Base-by-base conservation (phyloP, 331 rosid genomes). In the Telfairia occidentalis region DNA sequence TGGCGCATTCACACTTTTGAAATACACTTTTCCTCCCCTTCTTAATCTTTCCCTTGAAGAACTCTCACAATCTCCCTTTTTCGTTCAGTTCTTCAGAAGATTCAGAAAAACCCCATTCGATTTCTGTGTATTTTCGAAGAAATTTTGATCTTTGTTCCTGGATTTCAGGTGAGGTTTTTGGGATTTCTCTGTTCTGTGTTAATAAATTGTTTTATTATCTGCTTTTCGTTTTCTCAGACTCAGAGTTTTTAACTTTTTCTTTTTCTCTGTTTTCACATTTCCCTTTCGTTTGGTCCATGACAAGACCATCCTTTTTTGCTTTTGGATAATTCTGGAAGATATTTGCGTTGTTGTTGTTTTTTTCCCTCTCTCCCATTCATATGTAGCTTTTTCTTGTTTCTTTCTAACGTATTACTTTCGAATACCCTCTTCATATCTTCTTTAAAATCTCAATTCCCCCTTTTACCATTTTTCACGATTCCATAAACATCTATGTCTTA, bases 1-100 rank as follows among this genome's bases (percentile, higher is more conserved):
- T 71, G 75, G 75, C 1, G 59, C 58, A 16, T 71, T 71, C 59
- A 71, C 75, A 71, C 75, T 48, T 29, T 71, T 71, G 59, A 48
- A 28, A 35, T 0, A 35, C 48, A 35, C 48, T 15, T 71, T 29
- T 18, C 4, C 2, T 8, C 58, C 24, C 43, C 54, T 29, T 71
- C 59, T 28, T 71, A 28, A 70, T 7, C 75, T n/a, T 9, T 28
- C 5, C 38, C 9, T 42, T 10, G 9, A 65, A 21, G 9, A 64
- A 43, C 55, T 69, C 74, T 42, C 13, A 43, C 75, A 8, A 64
- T 19, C 38, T 48, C 21, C 59, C 59, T 71, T 38, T 48, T 26
- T 21, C 24, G 19, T 42, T 26, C 3, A 7, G 24, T 42, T 69
- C 55, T 69, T 69, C 35, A 43, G 1, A 54, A 71, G 59, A 71